Base-by-base conservation (phyloP, 2,329 filamentous ascomycete genomes). In the Epichloe hybrida region DNA sequence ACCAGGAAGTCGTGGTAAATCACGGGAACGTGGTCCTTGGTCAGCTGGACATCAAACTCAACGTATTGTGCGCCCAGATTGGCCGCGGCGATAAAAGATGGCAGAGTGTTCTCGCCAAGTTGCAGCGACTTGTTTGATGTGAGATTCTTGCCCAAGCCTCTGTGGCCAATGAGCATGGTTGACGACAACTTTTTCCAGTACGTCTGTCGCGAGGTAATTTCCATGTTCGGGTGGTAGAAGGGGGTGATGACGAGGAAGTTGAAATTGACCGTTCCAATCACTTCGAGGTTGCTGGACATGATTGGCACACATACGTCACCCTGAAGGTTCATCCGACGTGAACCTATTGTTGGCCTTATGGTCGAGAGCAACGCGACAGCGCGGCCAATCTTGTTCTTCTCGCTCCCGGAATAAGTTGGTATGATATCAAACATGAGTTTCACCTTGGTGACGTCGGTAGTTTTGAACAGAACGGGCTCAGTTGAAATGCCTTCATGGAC, bases 1-100 rank as follows among this genome's bases (percentile, higher is more conserved):
- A 98, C 93, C 13, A 97, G 75, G 62, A 98, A 98, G 66, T 98
- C 93, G 64, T 98, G 93, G 64, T 98, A 98, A 61, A 98, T 95
- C 56, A 98, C 91, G 0, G 93, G 93, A 1, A 98, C 89, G 60
- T 94, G 89, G 63, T 98, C 93, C 63, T 98, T 98, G n/a, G 93
- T 98, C 39, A 98, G 73, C 64, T 98, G 93, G 0, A 98, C 93
- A 64, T 98, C 93, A 61, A 86, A 83, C 58, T 84, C 80, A 45
- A 85, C 80, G 58, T 84, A 84, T 51, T 83, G 77, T 3, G 81
- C 93, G 8, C 93, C 93, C 48, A 98, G 69, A 58, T 96, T 97
- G 42, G 91, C 90, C 2, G 93, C 93, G 3, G 91, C 88, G 61
- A 97, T 95, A 68, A 98, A 98, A 0, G 93, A 97, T 51, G 84